Percentiles rank a stretch among this genome's conserved stretches.
These are phyloP conservation scores for Aspergillus arachidicola DNA, from an alignment of 2,329 filamentous ascomycete genomes.

Conservation along the genomic window DNA sequence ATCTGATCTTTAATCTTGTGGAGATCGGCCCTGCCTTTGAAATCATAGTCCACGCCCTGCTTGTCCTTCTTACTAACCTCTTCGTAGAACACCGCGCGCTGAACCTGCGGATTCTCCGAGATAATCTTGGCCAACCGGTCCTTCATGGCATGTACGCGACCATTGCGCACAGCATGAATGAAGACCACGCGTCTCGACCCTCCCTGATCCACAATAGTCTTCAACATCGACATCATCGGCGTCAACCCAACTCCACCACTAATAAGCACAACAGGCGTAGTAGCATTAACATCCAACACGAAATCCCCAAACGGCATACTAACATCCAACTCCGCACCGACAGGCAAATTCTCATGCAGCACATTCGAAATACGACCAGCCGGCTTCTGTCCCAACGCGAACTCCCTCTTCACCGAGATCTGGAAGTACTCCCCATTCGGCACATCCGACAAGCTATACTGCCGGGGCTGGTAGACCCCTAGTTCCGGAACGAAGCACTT, in stretches of 20 bases:
- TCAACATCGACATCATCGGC: conserved; percentile 63
- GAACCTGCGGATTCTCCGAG: conserved; percentile 58
- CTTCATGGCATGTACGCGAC: conserved; percentile 54
- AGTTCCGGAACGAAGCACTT: conserved; percentile 60
- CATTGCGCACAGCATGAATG: conserved; percentile 59
- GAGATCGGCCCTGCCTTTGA: conserved; percentile 61
- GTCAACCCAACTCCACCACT: conserved; percentile 64
- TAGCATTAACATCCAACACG: conserved; percentile 49
- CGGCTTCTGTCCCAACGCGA: conserved; percentile 51
- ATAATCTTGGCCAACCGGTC: conserved; percentile 51
- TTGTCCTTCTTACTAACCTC: conserved; percentile 49
- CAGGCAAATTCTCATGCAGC: conserved; percentile 62
- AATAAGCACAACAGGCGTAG: conserved; percentile 59
- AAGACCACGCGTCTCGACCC: conserved; percentile 57
- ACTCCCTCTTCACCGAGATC: conserved; percentile 71
- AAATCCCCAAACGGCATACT: conserved; percentile 68
- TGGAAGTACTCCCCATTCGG: conserved; percentile 65
- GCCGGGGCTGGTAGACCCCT: conserved; percentile 64
- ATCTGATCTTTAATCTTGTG: conserved; percentile 54
- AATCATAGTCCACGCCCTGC: conserved; percentile 61
- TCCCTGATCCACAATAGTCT: conserved; percentile 49
- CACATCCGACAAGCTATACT: conserved; percentile 72
- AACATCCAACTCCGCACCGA: conserved; percentile 64
- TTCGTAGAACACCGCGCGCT: conserved; percentile 61
- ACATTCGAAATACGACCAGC: conserved; percentile 70